Conservation (phyloP, 139 green algal species). For the Closterium sp. region DNA sequence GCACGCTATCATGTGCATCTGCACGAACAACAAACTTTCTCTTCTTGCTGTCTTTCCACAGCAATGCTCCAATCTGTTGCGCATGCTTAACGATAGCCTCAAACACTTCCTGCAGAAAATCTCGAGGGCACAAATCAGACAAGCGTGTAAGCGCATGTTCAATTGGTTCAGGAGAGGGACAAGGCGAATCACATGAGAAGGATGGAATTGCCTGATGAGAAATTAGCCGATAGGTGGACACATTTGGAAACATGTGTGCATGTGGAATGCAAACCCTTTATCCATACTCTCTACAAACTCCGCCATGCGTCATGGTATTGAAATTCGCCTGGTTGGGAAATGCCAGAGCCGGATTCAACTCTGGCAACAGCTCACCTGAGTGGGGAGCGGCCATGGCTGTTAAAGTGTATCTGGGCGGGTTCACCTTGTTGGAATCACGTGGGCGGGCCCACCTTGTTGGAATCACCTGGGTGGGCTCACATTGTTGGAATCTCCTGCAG, state of each 20-base stretch:
- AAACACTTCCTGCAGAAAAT: neutral
- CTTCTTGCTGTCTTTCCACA: neutral
- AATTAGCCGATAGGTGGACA: neutral
- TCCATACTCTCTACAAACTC: neutral
- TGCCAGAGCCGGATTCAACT: too few species aligned
- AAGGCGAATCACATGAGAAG: neutral
- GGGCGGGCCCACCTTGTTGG: too few species aligned
- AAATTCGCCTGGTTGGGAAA: neutral
- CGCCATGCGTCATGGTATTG: neutral
- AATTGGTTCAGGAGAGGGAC: neutral
- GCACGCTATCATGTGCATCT: neutral
- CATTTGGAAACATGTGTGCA: neutral
- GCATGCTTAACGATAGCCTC: neutral
- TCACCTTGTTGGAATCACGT: too few species aligned
- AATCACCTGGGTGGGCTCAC: too few species aligned
- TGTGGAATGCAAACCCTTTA: neutral
- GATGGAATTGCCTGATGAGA: neutral
- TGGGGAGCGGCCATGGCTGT: too few species aligned
- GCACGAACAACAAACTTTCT: neutral
- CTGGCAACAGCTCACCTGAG: too few species aligned
- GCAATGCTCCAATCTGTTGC: neutral
- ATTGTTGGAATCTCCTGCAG: too few species aligned
- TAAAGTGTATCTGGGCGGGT: too few species aligned
- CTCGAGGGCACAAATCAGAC: neutral
- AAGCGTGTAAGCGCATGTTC: neutral